Percentiles rank a stretch among this genome's conserved stretches.
phyloP scores from a whole-genome alignment of 1,284 basidiomycete species.

The Microbotryomycetes sp. region DNA sequence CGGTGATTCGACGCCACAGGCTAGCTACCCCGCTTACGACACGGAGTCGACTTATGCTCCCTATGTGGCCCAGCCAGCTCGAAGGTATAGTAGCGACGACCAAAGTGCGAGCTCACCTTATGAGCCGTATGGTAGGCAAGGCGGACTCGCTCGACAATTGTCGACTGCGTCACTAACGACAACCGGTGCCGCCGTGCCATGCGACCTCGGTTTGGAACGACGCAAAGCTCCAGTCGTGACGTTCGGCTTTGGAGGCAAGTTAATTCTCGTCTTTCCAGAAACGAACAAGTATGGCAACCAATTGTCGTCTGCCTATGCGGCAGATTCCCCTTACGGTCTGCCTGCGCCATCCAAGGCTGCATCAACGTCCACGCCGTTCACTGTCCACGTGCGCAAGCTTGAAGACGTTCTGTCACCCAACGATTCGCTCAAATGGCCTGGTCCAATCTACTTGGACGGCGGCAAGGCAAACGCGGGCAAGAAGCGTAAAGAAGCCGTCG shows the following conservation, averaged over 20 bases:
- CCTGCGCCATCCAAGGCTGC: slow-evolving; percentile 60
- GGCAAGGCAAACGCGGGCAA: slow-evolving; percentile 52
- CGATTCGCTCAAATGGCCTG: slow-evolving; percentile 54
- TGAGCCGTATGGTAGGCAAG: slow-evolving; percentile 14
- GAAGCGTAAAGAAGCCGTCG: slow-evolving; percentile 69
- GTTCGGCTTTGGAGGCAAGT: slow-evolving; percentile 81
- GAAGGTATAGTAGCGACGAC: slow-evolving; percentile 26
- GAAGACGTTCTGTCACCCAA: slow-evolving; percentile 56
- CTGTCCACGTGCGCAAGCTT: slow-evolving; percentile 60
- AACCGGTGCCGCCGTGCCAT: slow-evolving; percentile 58
- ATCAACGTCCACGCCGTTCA: slow-evolving; percentile 39
- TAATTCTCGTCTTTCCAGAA: slow-evolving; percentile 74
- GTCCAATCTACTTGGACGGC: slow-evolving; percentile 73
- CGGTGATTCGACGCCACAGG: slow-evolving; percentile 11
- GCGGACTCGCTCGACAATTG: slow-evolving; percentile 26
- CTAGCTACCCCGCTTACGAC: slow-evolving; percentile 30
- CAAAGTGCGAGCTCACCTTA: not conserved
- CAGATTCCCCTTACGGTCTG: slow-evolving; percentile 54
- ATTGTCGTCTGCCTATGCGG: slow-evolving; percentile 56
- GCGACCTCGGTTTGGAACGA: slow-evolving; percentile 50
- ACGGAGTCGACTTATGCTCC: slow-evolving; percentile 36
- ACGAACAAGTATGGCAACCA: slow-evolving; percentile 36
- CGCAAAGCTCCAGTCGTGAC: slow-evolving; percentile 67
- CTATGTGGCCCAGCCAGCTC: slow-evolving; percentile 23
- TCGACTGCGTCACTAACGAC: slow-evolving; percentile 42